Conservation (phyloP, 78 protist genomes). For the Chrysochromulina tobinii region DNA sequence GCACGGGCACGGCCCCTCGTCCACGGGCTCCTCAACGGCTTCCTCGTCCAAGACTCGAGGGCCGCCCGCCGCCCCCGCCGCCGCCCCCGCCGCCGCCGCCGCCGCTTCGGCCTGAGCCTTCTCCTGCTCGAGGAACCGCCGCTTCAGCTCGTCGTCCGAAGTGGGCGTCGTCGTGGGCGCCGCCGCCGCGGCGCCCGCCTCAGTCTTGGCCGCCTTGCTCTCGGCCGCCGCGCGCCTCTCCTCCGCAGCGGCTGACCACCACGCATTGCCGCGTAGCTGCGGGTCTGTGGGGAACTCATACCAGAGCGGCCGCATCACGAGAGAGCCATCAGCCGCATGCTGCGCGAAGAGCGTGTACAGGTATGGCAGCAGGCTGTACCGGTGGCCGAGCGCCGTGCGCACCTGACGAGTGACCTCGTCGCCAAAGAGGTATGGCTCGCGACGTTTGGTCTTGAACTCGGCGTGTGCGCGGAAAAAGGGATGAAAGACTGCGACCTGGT, state of each 20-base stretch:
- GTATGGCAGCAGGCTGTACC: constrained; percentile 88
- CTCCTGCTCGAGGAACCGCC: too few relatives aligned
- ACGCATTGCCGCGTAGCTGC: constrained; percentile 5
- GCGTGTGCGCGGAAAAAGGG: constrained; percentile 99
- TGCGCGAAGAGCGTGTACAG: constrained; percentile 74
- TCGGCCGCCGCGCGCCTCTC: too few relatives aligned
- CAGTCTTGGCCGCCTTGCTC: too few relatives aligned
- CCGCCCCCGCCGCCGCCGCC: too few relatives aligned
- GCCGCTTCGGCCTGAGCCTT: too few relatives aligned
- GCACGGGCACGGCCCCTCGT: too few relatives aligned
- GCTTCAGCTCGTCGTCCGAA: not conserved
- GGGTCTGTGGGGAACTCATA: constrained; percentile 54
- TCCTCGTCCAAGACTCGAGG: too few relatives aligned
- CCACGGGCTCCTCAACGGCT: too few relatives aligned
- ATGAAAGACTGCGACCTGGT: constrained; percentile 88
- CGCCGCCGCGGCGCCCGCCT: constrained; percentile 52
- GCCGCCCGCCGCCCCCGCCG: too few relatives aligned
- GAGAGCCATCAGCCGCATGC: constrained; percentile 56
- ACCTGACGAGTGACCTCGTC: constrained; percentile 52
- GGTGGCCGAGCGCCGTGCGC: constrained; percentile 62
- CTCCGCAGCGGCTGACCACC: too few relatives aligned
- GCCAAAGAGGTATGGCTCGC: constrained; percentile 96
- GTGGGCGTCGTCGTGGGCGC: too few relatives aligned
- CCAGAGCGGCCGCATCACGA: constrained; percentile 80
- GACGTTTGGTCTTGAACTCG: constrained; percentile 88